A percentile compares a stretch with the other conserved stretches of the same genome.
Evolutionary conservation across 2,329 filamentous ascomycete species (phyloP).

Genomic region (Ophiostoma quercus): DNA sequence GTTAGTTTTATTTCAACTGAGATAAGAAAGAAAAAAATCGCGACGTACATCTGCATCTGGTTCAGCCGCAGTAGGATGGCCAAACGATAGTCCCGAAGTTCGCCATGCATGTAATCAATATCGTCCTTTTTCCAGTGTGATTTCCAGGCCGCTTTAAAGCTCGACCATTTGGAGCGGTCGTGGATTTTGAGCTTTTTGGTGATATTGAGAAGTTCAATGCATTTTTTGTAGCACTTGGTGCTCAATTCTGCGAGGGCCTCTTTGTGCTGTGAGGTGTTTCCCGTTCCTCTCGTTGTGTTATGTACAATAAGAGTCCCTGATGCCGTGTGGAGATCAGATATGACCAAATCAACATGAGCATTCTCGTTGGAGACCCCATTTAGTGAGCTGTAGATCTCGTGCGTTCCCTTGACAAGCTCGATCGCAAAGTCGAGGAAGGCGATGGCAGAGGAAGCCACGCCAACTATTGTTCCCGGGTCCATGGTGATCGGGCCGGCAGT

Average conservation of each 20-base stretch:
- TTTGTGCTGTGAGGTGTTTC: neutral
- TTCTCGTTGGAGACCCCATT: neutral
- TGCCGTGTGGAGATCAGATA: neutral
- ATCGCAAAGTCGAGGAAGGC: neutral
- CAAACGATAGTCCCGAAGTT: neutral
- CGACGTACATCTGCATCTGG: conserved; percentile 8
- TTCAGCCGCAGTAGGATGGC: neutral
- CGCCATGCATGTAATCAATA: neutral
- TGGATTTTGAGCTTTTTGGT: neutral
- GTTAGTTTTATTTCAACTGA: neutral
- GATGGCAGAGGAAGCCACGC: neutral
- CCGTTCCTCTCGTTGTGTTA: neutral
- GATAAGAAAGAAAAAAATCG: neutral
- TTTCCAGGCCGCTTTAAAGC: conserved; percentile 2
- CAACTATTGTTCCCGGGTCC: neutral
- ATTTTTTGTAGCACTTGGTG: neutral
- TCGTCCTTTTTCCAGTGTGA: neutral
- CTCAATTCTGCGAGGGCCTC: neutral
- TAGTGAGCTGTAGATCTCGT: neutral
- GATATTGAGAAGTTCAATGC: neutral
- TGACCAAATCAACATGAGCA: neutral
- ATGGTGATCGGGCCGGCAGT: neutral
- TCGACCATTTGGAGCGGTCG: neutral
- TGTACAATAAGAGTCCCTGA: neutral
- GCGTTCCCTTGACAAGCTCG: neutral